Evolutionary conservation across 2,329 filamentous ascomycete species (phyloP), one percentile per base, ranked within the genome.

Genomic region (Ophiostoma piceae): DNA sequence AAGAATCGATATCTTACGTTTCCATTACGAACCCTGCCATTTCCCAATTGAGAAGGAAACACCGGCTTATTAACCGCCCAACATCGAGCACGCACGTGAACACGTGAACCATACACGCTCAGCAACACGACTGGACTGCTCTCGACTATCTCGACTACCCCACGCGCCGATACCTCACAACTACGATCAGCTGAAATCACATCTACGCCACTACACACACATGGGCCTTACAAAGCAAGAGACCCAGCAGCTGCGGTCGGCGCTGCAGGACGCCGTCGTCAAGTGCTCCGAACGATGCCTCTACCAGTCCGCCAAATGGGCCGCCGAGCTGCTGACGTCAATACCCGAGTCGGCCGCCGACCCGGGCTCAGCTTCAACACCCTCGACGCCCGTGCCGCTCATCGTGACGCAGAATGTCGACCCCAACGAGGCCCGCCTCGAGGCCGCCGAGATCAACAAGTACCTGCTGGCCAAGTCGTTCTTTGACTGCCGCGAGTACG

Each of bases 261-360:
- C 92, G 43, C 84, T 97, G 62, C 92, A 96, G 78, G 90, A 93
- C 76, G 92, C 94, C 39, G 90, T 95, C 2, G 85, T 95, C 32
- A 93, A 93, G 77, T 98, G 94, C 81, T 96, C 93, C 1, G 95
- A 99, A 78, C 85, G 95, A 78, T 97, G 95, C 79, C 85, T 99
- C 14, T 98, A 97, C 77, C 94, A 97, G 76, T 95, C 94, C 7
- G 90, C 95, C 37, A 98, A 98, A 88, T 99, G 95, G 94, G 92
- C 94, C 66, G 94, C 95, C 75, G 95, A 99, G 81, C 88, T 98
- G 74, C 87, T 98, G 71, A 92, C 91, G 76, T 91, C 95, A 2
- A 88, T 98, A 57, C 86, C 90, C 51, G 86, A 90, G 70, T 75
- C 81, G 64, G 75, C 80, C 60, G 85, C 86, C 84, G 86, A 89